Evolutionary conservation across 345 rosid genomes (phyloP).

Genomic region (Limnanthes douglasii): DNA sequence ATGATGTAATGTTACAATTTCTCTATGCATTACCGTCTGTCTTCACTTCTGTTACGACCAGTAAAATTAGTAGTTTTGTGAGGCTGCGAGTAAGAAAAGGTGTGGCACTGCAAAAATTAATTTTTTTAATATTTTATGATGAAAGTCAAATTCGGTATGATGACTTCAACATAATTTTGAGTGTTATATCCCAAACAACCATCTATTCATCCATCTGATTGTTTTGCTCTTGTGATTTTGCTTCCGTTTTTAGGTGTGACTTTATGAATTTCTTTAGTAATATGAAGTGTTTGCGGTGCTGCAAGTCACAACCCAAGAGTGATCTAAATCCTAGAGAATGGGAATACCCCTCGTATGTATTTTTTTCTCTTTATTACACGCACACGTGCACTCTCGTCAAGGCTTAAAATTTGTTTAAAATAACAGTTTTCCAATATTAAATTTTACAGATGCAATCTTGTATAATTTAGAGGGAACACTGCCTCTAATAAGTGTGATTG

Average conservation of each 20-base stretch:
- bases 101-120: no score
- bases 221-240: conserved; percentile 1
- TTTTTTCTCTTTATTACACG: conserved; percentile 6
- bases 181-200: no score
- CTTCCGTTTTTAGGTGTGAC: conserved; percentile 41
- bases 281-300: conserved; percentile 48
- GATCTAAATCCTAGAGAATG: conserved; percentile 74
- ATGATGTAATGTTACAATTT: no score
- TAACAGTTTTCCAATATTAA: not conserved
- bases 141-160: no score
- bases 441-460: conserved; percentile 47
- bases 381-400: no score
- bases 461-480: conserved; percentile 50
- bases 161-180: no score
- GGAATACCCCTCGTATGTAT: conserved; percentile 76
- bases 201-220: no score
- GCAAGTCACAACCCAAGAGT: conserved; percentile 37
- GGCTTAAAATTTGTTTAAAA: not conserved
- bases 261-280: conserved; percentile 92
- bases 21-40: no score
- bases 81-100: no score
- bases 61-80: no score
- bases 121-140: no score
- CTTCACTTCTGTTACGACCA: no score
- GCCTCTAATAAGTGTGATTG: conserved; percentile 47